Percentiles rank a stretch among this genome's conserved stretches.
phyloP scores from a whole-genome alignment of 1,284 basidiomycete species.

The Puccinia brachypodii region DNA sequence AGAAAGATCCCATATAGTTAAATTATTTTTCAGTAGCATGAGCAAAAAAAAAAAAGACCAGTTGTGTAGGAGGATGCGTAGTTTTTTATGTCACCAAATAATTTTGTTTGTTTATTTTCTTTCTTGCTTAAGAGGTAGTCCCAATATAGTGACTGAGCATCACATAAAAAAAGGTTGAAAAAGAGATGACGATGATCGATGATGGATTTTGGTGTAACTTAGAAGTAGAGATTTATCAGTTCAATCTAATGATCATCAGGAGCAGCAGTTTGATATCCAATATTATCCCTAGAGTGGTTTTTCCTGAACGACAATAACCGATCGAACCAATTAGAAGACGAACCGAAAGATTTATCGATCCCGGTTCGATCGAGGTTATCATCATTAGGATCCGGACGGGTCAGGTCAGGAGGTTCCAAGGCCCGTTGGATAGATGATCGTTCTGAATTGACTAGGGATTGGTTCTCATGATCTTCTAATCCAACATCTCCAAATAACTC shows the following conservation, averaged over 20 bases:
- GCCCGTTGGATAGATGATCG: slow-evolving; percentile 48
- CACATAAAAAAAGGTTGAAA: too few relatives aligned
- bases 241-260: not conserved
- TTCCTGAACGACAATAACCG: not conserved
- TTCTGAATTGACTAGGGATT: slow-evolving; percentile 48
- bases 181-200: not conserved
- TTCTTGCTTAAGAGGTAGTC: not conserved
- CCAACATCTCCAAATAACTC: slow-evolving; percentile 60
- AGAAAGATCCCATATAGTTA: not conserved
- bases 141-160: too few relatives aligned
- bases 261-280: not conserved
- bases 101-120: not conserved
- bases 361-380: not conserved
- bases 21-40: too few relatives aligned
- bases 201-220: not conserved
- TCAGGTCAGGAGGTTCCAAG: slow-evolving; percentile 45
- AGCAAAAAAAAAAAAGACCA: not conserved
- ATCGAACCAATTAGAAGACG: not conserved
- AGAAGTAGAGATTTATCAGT: not conserved
- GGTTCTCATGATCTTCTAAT: slow-evolving; percentile 44
- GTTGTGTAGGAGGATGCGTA: not conserved
- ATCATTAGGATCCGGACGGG: not conserved
- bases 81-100: not conserved
- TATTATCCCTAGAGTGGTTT: not conserved
- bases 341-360: not conserved